Conservation (phyloP, 2,329 filamentous ascomycete species). For the Paecilomyces sp. region DNA sequence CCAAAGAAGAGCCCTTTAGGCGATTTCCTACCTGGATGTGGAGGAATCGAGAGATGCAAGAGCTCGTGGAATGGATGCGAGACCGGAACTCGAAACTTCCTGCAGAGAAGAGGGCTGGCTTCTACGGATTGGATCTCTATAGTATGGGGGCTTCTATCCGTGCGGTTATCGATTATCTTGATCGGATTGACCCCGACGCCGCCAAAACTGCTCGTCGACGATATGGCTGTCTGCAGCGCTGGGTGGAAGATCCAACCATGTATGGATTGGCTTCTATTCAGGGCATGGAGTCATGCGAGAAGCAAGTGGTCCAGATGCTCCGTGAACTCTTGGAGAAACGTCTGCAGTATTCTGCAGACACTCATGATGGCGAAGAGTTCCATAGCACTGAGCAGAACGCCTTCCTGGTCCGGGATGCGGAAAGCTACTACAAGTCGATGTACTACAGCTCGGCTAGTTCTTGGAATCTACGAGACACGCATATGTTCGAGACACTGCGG, state of each 20-base stretch:
- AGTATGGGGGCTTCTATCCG: slow-evolving; percentile 41
- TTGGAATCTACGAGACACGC: slow-evolving; percentile 47
- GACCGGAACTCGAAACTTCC: slow-evolving; percentile 32
- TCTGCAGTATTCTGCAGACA: slow-evolving; percentile 31
- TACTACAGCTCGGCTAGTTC: slow-evolving; percentile 43
- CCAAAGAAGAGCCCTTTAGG: slow-evolving; percentile 35
- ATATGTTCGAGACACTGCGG: slow-evolving; percentile 45
- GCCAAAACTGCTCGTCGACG: slow-evolving; percentile 37
- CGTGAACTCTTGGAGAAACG: slow-evolving; percentile 36
- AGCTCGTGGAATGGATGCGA: slow-evolving; percentile 47
- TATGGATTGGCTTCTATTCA: slow-evolving; percentile 41
- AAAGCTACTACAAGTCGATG: slow-evolving; percentile 48
- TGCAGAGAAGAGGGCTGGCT: slow-evolving; percentile 26
- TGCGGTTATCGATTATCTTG: slow-evolving; percentile 44
- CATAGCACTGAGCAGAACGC: slow-evolving; percentile 47
- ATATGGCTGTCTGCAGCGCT: slow-evolving; percentile 42
- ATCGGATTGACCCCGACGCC: slow-evolving; percentile 37
- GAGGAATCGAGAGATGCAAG: slow-evolving; percentile 46
- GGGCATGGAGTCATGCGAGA: slow-evolving; percentile 41
- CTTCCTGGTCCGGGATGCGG: slow-evolving; percentile 42
- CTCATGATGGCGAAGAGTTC: slow-evolving; percentile 40
- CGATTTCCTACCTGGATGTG: slow-evolving; percentile 53
- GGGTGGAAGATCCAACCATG: slow-evolving; percentile 43
- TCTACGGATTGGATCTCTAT: slow-evolving; percentile 49
- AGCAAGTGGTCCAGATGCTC: slow-evolving; percentile 39